Base-by-base conservation (phyloP, 1,139 yeast species). In the Citeromyces siamensis region DNA sequence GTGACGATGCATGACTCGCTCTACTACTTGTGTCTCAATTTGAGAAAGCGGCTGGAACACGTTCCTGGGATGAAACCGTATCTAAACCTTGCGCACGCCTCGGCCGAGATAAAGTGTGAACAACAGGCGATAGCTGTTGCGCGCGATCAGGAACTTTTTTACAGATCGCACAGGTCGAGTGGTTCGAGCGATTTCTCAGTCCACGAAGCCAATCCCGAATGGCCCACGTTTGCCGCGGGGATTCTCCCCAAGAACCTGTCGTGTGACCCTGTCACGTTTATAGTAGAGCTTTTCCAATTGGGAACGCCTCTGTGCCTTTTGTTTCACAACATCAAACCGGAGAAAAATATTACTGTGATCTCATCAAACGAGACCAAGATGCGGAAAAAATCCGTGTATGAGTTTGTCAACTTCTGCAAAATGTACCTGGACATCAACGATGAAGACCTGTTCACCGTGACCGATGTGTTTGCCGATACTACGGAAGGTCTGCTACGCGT, bases 281-380 rank as follows among this genome's bases (percentile, higher is more conserved):
- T 90, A 37, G 84, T 95, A 76, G 79, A 84, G 47, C 63, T 90
- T 35, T 79, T 90, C 50, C 93, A 90, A 48, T 86, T 83, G 49
- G 98, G 98, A 6, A 81, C 94, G 2, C 94, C 97, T 5, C 66
- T 90, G 36, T 88, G 98, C 56, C 71, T 84, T 35, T 62, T 90
- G 6, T 84, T 81, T 64, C 88, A 90, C 58, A 58, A 66, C 20
- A 60, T 79, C 22, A 58, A 58, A 31, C 61, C 75, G 42, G 55
- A 59, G 47, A 49, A 66, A 55, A 43, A 58, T 37, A 52, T 63
- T 37, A 66, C 71, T 7, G 67, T 78, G 28, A 69, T 78, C 7
- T 71, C 77, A 13, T 74, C 84, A 23, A 90, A 80, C 51, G 96
- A 88, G 53, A 55, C 83, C 46, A 76, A 86, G 51, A 71, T 81